phyloP scores from a whole-genome alignment of 2,329 filamentous ascomycete genomes.

The Orbilia quercus region DNA sequence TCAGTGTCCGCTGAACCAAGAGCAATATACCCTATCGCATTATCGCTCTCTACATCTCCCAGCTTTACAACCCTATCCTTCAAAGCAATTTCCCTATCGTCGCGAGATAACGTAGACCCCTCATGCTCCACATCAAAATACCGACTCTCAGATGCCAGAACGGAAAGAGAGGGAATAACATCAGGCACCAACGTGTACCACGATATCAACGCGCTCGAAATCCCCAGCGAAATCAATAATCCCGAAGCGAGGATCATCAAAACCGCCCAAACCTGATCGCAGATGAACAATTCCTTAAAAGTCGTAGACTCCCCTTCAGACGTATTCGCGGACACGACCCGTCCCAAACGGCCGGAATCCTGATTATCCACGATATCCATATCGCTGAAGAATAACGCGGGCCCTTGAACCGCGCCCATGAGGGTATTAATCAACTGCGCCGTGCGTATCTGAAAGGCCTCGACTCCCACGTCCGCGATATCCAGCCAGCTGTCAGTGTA shows the following conservation, averaged over 20 bases:
- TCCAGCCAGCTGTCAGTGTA: background rate
- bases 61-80: constrained; percentile 1
- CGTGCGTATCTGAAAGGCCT: constrained; percentile 1
- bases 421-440: constrained; percentile 13
- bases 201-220: background rate
- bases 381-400: constrained; percentile 2
- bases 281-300: constrained; percentile 2
- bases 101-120: background rate
- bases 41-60: constrained; percentile 4
- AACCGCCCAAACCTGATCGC: background rate
- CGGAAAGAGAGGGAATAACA: constrained; percentile 3
- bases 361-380: background rate
- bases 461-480: background rate
- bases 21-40: constrained; percentile 5
- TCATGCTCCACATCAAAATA: constrained; percentile 2
- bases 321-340: background rate
- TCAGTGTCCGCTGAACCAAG: constrained; percentile 8
- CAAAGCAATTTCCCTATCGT: constrained; percentile 2
- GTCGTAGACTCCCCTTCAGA: background rate
- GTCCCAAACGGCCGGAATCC: background rate
- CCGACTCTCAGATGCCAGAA: background rate
- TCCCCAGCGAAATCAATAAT: background rate
- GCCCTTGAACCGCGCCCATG: constrained; percentile 4
- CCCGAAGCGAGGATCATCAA: background rate
- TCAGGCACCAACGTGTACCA: constrained; percentile 2